phyloP scores from a whole-genome alignment of 257 asterid species.

The Avicennia marina region DNA sequence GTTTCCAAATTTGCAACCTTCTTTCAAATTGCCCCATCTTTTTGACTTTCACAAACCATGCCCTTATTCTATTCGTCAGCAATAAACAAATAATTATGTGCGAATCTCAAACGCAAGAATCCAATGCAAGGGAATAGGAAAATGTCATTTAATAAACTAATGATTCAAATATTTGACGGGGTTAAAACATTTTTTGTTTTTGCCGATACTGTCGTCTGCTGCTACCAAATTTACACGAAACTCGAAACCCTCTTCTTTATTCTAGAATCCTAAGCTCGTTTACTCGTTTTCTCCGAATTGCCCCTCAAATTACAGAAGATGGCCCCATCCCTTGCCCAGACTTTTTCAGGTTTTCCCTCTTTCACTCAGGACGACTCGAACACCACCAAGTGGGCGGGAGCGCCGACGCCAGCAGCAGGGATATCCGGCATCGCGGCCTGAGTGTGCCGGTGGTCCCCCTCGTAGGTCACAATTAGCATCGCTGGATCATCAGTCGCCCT shows the following conservation, averaged over 20 bases:
- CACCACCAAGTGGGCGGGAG: constrained; percentile 30
- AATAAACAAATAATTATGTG: neutral
- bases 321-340: neutral
- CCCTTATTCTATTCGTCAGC: constrained; percentile 19
- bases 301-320: no score
- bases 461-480: constrained; percentile 76
- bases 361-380: constrained; percentile 30
- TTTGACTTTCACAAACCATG: constrained; percentile 33
- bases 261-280: neutral
- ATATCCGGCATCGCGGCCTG: constrained; percentile 41
- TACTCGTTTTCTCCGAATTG: neutral
- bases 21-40: constrained; percentile 18
- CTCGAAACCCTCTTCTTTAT: no score
- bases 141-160: constrained; percentile 16
- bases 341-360: no score
- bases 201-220: constrained; percentile 26
- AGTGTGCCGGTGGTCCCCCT: constrained; percentile 69
- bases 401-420: neutral
- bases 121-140: constrained; percentile 17
- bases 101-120: constrained; percentile 33
- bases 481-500: constrained; percentile 72
- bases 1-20: constrained; percentile 18
- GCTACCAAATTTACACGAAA: constrained; percentile 37
- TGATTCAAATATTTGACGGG: constrained; percentile 15
- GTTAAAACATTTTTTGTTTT: constrained; percentile 14